These are phyloP conservation scores for Pterocarpus santalinus DNA, from an alignment of 306 rosid genomes.

Conservation along the genomic window DNA sequence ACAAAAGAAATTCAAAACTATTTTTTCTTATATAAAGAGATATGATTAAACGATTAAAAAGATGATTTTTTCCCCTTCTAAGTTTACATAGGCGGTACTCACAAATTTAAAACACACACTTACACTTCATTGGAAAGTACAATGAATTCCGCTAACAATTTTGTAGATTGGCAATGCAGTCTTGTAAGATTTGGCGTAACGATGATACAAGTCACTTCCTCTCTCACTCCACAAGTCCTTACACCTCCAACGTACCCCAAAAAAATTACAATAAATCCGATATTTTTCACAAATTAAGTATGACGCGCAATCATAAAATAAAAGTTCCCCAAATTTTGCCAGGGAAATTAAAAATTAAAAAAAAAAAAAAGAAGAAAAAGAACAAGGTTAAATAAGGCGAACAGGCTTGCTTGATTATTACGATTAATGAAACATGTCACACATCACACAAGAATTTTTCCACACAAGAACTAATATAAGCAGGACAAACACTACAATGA, in stretches of 20 bases:
- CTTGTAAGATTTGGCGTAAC: neutral
- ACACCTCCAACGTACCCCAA: neutral
- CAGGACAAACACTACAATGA: neutral
- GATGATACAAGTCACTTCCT: neutral
- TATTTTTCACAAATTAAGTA: conserved; percentile 5
- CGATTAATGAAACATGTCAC: conserved; percentile 23
- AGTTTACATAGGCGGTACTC: neutral
- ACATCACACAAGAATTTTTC: neutral
- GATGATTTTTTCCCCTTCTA: neutral
- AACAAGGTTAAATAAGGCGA: conserved; percentile 30
- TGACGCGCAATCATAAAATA: neutral
- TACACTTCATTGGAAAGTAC: neutral
- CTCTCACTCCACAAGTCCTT: neutral
- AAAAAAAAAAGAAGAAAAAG: neutral
- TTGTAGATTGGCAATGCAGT: neutral
- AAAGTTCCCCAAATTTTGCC: neutral
- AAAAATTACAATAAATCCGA: conserved; percentile 20
- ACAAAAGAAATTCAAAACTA: neutral
- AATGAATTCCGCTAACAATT: neutral
- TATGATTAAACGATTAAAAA: no score
- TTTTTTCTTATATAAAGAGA: no score
- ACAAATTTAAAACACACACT: neutral
- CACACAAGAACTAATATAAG: neutral
- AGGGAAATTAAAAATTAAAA: neutral
- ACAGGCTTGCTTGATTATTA: conserved; percentile 41